A percentile compares a stretch with the other conserved stretches of the same genome.
These are phyloP conservation scores for Dactylellina haptotyla DNA, from an alignment of 2,329 filamentous ascomycete genomes.

Conservation along the genomic window DNA sequence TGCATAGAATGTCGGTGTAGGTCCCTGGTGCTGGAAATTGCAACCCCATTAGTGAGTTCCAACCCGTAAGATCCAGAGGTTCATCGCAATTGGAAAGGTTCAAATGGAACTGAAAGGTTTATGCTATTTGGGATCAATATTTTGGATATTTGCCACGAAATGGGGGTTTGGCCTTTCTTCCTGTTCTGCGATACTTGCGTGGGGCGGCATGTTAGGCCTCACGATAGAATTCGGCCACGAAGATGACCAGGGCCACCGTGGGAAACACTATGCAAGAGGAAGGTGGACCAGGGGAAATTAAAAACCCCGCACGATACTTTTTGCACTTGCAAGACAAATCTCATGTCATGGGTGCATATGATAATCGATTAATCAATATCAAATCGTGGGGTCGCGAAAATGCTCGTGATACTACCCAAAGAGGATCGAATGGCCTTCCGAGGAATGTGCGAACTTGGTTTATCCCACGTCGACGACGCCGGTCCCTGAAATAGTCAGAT, in stretches of 20 bases:
- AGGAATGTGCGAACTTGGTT: slow-evolving; percentile 34
- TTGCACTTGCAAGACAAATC: not conserved
- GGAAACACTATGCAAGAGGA: slow-evolving; percentile 27
- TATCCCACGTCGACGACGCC: not conserved
- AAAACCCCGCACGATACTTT: slow-evolving; percentile 35
- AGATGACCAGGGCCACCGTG: slow-evolving; percentile 20
- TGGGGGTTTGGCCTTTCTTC: slow-evolving; percentile 3
- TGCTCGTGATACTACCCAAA: slow-evolving; percentile 29
- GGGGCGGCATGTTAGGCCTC: slow-evolving; percentile 27
- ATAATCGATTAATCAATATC: slow-evolving; percentile 39
- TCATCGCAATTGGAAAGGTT: slow-evolving; percentile 1
- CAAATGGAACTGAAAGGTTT: no score
- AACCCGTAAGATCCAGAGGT: not conserved
- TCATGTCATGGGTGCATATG: slow-evolving; percentile 27
- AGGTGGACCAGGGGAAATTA: slow-evolving; percentile 22
- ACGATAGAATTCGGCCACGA: slow-evolving; percentile 33
- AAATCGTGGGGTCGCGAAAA: slow-evolving; percentile 38
- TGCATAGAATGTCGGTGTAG: slow-evolving; percentile 3
- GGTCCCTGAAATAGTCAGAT: slow-evolving; percentile 5
- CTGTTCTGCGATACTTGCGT: slow-evolving; percentile 13
- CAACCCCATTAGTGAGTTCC: not conserved
- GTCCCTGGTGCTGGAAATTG: not conserved
- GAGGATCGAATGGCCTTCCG: slow-evolving; percentile 16
- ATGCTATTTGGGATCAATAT: no score
- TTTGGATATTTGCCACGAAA: no score